phyloP scores from a whole-genome alignment of 2,329 filamentous ascomycete genomes.

The Penicillium hesseltinei region DNA sequence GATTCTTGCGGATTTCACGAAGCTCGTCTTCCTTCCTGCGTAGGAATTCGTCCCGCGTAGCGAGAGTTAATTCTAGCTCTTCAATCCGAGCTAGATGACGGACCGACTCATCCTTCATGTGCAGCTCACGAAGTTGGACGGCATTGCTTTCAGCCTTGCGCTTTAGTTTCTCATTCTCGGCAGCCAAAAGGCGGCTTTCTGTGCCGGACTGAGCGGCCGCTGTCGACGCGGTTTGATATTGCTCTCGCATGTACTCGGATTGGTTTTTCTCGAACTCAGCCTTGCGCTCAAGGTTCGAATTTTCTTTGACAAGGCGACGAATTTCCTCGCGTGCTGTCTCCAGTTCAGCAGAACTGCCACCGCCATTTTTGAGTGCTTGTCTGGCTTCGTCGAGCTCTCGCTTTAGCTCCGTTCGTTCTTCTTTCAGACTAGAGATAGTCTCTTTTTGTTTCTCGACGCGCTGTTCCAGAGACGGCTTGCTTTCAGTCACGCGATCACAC shows the following conservation, averaged over 20 bases:
- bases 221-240: conserved; percentile 49
- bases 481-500: conserved; percentile 33
- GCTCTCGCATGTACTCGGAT: conserved; percentile 46
- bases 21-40: conserved; percentile 47
- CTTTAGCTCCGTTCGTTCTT: conserved; percentile 39
- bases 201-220: conserved; percentile 43
- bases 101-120: conserved; percentile 33
- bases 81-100: conserved; percentile 38
- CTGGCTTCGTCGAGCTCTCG: conserved; percentile 42
- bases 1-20: conserved; percentile 44
- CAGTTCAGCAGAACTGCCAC: conserved; percentile 42
- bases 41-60: conserved; percentile 40
- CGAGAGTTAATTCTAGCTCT: conserved; percentile 39
- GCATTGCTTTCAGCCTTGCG: conserved; percentile 39
- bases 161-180: conserved; percentile 38
- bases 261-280: conserved; percentile 44
- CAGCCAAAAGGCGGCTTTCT: conserved; percentile 39
- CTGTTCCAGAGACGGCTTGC: conserved; percentile 30
- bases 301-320: conserved; percentile 37
- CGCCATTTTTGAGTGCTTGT: conserved; percentile 39
- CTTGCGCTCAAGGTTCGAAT: conserved; percentile 36
- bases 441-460: conserved; percentile 37
- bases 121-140: conserved; percentile 39
- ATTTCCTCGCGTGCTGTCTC: conserved; percentile 43
- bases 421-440: conserved; percentile 42